A percentile compares a stretch with the other conserved stretches of the same genome.
Conservation (phyloP, 2,329 filamentous ascomycete genomes). For the Ophiostoma montium region DNA sequence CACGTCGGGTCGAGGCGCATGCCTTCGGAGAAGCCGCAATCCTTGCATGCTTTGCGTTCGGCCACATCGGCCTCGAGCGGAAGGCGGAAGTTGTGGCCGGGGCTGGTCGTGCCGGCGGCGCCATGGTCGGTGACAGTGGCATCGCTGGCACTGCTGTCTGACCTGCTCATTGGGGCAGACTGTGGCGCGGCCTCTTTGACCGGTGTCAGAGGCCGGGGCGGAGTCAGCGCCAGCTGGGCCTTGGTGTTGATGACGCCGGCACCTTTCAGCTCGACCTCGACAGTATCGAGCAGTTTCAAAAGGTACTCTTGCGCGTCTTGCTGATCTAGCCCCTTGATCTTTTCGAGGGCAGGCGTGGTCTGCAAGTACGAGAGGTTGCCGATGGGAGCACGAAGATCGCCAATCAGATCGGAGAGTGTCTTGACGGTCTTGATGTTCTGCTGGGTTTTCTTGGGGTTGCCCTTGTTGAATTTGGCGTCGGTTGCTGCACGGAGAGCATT, state of each 20-base stretch:
- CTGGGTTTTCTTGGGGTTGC: slow-evolving; percentile 26
- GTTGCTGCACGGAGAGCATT: not conserved
- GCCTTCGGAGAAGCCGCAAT: slow-evolving; percentile 76
- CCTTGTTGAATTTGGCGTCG: not conserved
- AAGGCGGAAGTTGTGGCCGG: slow-evolving; percentile 37
- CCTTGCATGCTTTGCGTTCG: slow-evolving; percentile 75
- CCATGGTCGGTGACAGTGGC: not conserved
- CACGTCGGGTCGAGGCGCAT: slow-evolving; percentile 88
- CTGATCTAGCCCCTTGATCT: slow-evolving; percentile 89
- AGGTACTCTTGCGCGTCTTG: slow-evolving; percentile 98
- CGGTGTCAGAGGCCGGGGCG: slow-evolving; percentile 18
- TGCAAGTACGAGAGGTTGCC: slow-evolving; percentile 68
- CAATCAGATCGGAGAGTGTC: slow-evolving; percentile 50
- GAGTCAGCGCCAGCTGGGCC: slow-evolving; percentile 24
- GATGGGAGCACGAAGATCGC: slow-evolving; percentile 51
- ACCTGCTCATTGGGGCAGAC: too few relatives aligned
- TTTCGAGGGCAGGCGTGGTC: slow-evolving; percentile 71
- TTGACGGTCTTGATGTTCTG: slow-evolving; percentile 26
- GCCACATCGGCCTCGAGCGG: slow-evolving; percentile 79
- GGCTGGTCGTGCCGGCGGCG: slow-evolving; percentile 18
- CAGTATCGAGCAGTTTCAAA: slow-evolving; percentile 71
- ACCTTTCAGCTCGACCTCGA: slow-evolving; percentile 61
- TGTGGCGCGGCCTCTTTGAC: not conserved
- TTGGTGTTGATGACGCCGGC: slow-evolving; percentile 23
- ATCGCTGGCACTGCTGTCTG: not conserved